Base-by-base conservation (phyloP, 2,329 filamentous ascomycete species). In the Venturiaceae sp. region DNA sequence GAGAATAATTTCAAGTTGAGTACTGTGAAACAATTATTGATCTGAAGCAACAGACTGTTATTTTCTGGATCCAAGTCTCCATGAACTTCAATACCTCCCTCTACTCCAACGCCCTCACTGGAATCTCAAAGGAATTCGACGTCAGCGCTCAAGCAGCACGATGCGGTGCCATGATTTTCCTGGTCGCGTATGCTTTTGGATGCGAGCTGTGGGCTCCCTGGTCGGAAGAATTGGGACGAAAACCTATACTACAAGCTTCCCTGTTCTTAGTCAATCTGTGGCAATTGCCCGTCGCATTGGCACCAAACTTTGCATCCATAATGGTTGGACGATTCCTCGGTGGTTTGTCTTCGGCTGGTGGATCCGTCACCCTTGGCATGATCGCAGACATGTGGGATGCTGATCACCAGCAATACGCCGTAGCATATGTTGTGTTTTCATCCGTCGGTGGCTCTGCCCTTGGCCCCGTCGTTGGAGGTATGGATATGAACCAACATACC, bases 371-470 rank as follows among this genome's bases (percentile, higher is more conserved):
- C 0, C 70, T 86, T 2, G 83, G 83, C 8, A 83, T 86, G 72
- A 78, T 86, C 2, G 83, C 83, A 2, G 83, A 86, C 62, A 78
- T 86, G 76, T 85, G 79, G 69, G 74, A 79, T 54, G 68, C 80
- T 0, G 78, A 80, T 26, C 70, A 78, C 2, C 83, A 85, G 62
- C 78, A 83, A 64, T 78, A 75, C 61, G 79, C 81, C 0, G 73
- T 83, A 5, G 80, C 81, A 0, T 84, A 41, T 62, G 80, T 86
- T 61, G 87, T 91, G 53, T 90, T 92, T 66, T 90, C 87, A 0
- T 91, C 88, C 0, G 88, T 92, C 16, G 87, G 84, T 26, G 88
- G 88, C 11, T 90, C 87, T 0, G 83, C 90, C 7, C 77, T 92
- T 1, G 88, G 88, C 0, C 88, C 88, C 9, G 85, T 92, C 41